These are phyloP conservation scores for Sonneratia caseolaris DNA, from an alignment of 345 rosid genomes.

Conservation along the genomic window DNA sequence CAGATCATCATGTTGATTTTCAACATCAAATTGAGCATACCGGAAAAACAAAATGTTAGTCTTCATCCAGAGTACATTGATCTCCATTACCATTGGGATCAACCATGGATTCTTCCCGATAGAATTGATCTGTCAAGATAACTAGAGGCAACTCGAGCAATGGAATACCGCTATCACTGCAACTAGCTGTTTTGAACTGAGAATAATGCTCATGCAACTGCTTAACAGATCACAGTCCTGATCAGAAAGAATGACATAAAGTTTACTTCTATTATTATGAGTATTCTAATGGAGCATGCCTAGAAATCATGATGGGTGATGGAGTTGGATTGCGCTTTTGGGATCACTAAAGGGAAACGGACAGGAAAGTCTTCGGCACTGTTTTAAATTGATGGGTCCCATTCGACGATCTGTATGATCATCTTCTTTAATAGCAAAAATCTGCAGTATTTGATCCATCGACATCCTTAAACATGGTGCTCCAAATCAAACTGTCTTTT, in stretches of 20 bases:
- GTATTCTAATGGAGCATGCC: conserved; percentile 7
- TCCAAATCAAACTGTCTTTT: neutral
- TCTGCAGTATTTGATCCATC: neutral
- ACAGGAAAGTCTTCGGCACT: neutral
- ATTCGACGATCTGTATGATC: neutral
- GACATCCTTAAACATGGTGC: conserved; percentile 4
- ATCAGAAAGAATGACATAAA: conserved; percentile 15
- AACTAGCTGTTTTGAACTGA: neutral
- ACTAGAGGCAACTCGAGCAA: neutral
- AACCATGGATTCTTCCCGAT: neutral
- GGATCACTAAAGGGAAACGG: neutral
- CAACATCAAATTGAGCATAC: too few relatives aligned
- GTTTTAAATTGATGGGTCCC: neutral
- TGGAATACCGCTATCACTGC: neutral
- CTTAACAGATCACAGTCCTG: neutral
- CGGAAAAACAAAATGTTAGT: too few relatives aligned
- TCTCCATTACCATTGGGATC: neutral
- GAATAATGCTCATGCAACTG: neutral
- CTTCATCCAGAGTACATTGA: neutral
- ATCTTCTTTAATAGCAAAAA: neutral
- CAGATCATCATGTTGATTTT: too few relatives aligned
- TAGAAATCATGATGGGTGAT: conserved; percentile 16
- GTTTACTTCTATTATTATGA: neutral
- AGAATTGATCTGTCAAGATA: neutral
- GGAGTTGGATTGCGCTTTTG: conserved; percentile 14